A percentile compares a stretch with the other conserved stretches of the same genome.
Evolutionary conservation across 768 basidiomycete genomes (phyloP).

Genomic region (Scleroderma citrinum): DNA sequence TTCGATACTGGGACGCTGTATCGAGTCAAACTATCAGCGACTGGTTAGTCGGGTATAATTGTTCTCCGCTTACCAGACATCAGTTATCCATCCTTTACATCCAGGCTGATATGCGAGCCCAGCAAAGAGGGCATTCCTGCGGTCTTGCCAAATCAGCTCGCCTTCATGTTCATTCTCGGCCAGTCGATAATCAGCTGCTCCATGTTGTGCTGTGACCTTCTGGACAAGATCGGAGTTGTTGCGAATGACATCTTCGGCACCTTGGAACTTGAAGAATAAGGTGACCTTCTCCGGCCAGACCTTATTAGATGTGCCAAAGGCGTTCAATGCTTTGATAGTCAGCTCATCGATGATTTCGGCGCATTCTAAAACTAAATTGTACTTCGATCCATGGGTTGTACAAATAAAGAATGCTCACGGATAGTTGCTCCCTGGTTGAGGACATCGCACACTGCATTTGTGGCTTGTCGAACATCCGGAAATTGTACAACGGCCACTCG

Average conservation of each 20-base stretch:
- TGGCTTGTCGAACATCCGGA: conserved; percentile 34
- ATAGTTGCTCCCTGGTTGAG: conserved; percentile 30
- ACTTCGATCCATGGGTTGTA: background rate
- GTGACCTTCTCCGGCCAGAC: conserved; percentile 30
- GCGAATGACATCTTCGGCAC: conserved; percentile 26
- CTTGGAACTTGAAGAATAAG: conserved; percentile 43
- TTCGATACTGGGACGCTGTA: conserved; percentile 29
- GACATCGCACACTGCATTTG: conserved; percentile 36
- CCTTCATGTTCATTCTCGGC: conserved; percentile 35
- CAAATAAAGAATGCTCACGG: conserved; percentile 1
- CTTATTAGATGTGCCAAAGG: conserved; percentile 18
- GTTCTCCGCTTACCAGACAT: conserved; percentile 25
- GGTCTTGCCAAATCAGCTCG: conserved; percentile 33
- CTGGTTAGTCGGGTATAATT: background rate
- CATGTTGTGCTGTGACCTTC: conserved; percentile 30
- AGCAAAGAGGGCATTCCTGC: conserved; percentile 20
- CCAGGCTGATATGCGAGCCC: conserved; percentile 27
- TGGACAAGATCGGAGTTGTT: conserved; percentile 30
- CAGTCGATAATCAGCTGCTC: conserved; percentile 33
- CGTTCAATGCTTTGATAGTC: conserved; percentile 23
- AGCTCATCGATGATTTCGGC: conserved; percentile 41
- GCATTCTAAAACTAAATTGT: conserved; percentile 26
- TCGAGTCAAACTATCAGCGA: background rate
- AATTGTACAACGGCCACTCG: conserved; percentile 59
- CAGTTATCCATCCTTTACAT: conserved; percentile 35